These are phyloP conservation scores for Penicillium sp. DNA, from an alignment of 2,329 filamentous ascomycete species.

Conservation along the genomic window DNA sequence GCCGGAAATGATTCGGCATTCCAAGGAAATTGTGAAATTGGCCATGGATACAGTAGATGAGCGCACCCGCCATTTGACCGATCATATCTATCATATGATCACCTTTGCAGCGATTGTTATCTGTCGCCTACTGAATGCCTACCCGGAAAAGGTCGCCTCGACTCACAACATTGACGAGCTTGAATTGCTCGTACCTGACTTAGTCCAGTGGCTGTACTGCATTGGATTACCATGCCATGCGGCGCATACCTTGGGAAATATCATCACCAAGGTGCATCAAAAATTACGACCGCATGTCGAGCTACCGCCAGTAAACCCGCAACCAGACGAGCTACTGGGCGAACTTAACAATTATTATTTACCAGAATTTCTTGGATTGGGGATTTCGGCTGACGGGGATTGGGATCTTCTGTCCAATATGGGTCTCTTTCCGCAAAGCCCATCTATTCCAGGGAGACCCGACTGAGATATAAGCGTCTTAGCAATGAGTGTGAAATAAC, in stretches of 20 bases:
- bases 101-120: slow-evolving; percentile 41
- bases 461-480: neutral
- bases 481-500: neutral
- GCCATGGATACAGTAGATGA: slow-evolving; percentile 47
- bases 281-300: slow-evolving; percentile 34
- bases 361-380: slow-evolving; percentile 33
- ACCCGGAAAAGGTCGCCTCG: slow-evolving; percentile 34
- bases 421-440: slow-evolving; percentile 29
- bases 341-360: slow-evolving; percentile 28
- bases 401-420: slow-evolving; percentile 32
- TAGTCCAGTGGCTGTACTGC: slow-evolving; percentile 42
- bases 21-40: slow-evolving; percentile 40
- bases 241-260: slow-evolving; percentile 41
- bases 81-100: slow-evolving; percentile 50
- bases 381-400: slow-evolving; percentile 24
- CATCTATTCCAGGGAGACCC: slow-evolving; percentile 39
- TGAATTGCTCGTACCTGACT: slow-evolving; percentile 32
- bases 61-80: slow-evolving; percentile 45
- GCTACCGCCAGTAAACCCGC: neutral
- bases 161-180: slow-evolving; percentile 35
- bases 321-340: slow-evolving; percentile 13
- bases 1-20: slow-evolving; percentile 44
- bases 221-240: slow-evolving; percentile 45
- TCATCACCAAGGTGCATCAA: slow-evolving; percentile 32
- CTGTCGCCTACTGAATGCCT: slow-evolving; percentile 37